Base-by-base conservation (phyloP, 108 stramenopile species). In the Schizochytrium sp. region DNA sequence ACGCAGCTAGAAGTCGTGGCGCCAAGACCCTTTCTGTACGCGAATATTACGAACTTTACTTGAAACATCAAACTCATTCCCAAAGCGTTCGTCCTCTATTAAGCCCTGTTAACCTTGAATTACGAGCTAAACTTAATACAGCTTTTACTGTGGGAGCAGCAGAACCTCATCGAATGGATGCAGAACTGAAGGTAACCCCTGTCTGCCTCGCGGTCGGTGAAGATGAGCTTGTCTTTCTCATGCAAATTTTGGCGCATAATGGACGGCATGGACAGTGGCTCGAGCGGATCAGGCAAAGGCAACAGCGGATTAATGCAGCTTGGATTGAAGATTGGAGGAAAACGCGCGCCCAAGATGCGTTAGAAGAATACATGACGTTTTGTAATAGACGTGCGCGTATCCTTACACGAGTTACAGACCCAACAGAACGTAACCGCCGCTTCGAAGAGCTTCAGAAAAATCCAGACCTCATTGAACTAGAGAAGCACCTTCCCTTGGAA, bases 121-220 rank as follows among this genome's bases (percentile, higher is more conserved):
- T 83, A 17, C 76, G 76, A 2, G 76, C 47, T 40, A 49, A 55
- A 53, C 76, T 83, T 5, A 83, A 83, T 53, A 83, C 76, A 38
- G 76, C 76, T 5, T 83, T 83, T 28, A 38, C 47, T 50, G 76
- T 83, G 8, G 76, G 76, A 0, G 50, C 76, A 38, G 76, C 45
- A 5, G 76, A 83, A 28, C 76, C 76, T 1, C 76, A 83, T 55
- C 47, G 76, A 17, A 38, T 40, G 8, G 76, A 83, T 53, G 76
- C 50, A 83, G 3, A 55, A 10, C 19, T 83, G 7, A 83, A 83
- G n/a, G 5, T 83, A 10, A 83, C 76, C 15, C 76, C 76, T 53
- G 55, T 83, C 76, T n/a, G 28, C 15, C 50, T 83, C 28, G 76
- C 50, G 1, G 0, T 83, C 5, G 76, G 76, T 55, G 50, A 83